These are phyloP conservation scores for Firmiana major DNA, from an alignment of 345 rosid genomes.

Conservation along the genomic window DNA sequence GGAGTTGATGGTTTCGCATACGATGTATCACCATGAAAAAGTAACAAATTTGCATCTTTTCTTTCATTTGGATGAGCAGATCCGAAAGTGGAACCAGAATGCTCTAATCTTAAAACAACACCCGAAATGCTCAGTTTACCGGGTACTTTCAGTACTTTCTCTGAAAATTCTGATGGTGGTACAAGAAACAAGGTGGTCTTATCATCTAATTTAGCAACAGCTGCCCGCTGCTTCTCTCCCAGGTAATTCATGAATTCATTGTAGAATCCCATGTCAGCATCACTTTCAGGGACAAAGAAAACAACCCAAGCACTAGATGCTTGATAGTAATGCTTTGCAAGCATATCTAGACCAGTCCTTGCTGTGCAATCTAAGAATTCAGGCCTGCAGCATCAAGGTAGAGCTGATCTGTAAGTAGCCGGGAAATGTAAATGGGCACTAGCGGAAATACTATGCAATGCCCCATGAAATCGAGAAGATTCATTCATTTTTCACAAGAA, in stretches of 20 bases:
- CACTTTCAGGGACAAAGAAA: conserved; percentile 89
- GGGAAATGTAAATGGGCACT: not conserved
- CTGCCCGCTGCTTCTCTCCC: conserved; percentile 93
- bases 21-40: conserved; percentile 41
- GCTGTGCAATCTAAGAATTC: conserved; percentile 95
- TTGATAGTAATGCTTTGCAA: conserved; percentile 91
- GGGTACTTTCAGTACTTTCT: conserved; percentile 84
- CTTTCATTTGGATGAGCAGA: conserved; percentile 40
- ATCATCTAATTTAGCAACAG: conserved; percentile 90
- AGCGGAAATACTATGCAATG: not conserved
- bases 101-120: conserved; percentile 70
- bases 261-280: conserved; percentile 77
- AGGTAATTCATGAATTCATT: conserved; percentile 91
- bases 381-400: conserved; percentile 56
- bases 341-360: conserved; percentile 91
- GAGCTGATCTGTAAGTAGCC: not conserved
- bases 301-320: conserved; percentile 91
- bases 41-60: conserved; percentile 30
- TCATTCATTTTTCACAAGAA: not conserved
- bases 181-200: conserved; percentile 88
- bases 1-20: conserved; percentile 34
- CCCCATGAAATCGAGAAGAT: not conserved
- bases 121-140: conserved; percentile 95
- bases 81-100: conserved; percentile 44
- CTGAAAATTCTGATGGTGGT: conserved; percentile 94